Percentiles rank a stretch among this genome's conserved stretches.
Conservation (phyloP, 192 early-diverging fungal species). For the Helicostylum pulchrum region DNA sequence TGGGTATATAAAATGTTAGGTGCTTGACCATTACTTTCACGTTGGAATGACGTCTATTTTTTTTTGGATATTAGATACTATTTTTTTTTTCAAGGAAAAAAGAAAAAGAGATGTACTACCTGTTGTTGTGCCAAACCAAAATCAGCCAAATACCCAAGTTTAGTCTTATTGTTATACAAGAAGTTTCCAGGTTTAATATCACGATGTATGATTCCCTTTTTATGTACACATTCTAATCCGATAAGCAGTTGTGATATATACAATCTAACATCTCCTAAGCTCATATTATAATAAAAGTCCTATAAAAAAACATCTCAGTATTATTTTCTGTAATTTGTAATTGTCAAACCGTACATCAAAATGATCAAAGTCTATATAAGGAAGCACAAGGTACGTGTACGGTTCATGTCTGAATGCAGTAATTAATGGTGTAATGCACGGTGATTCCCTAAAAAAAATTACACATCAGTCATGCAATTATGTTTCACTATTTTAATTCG, state of each 20-base stretch:
- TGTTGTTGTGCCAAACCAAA: constrained; percentile 84
- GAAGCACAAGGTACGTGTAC: constrained; percentile 78
- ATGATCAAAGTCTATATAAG: constrained; percentile 80
- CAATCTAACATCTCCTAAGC: constrained; percentile 67
- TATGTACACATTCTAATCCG: constrained; percentile 70
- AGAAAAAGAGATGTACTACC: neutral
- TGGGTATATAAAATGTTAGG: neutral
- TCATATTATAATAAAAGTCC: constrained; percentile 62
- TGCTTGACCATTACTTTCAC: neutral
- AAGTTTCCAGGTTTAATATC: constrained; percentile 97
- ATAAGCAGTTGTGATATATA: constrained; percentile 74
- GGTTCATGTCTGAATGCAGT: constrained; percentile 75
- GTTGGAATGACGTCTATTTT: neutral
- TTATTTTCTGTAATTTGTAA: neutral
- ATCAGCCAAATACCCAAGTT: constrained; percentile 82
- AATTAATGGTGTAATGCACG: constrained; percentile 74
- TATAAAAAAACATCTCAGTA: constrained; percentile 13
- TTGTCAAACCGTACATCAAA: constrained; percentile 56
- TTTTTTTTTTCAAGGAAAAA: neutral
- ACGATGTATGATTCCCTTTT: constrained; percentile 76
- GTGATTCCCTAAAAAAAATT: constrained; percentile 51
- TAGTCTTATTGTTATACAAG: constrained; percentile 62
- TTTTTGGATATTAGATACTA: neutral
- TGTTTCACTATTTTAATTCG: neutral
- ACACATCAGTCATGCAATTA: too few species aligned